Base-by-base conservation (phyloP, 805 yeast genomes). In the Myxozyma monticola region DNA sequence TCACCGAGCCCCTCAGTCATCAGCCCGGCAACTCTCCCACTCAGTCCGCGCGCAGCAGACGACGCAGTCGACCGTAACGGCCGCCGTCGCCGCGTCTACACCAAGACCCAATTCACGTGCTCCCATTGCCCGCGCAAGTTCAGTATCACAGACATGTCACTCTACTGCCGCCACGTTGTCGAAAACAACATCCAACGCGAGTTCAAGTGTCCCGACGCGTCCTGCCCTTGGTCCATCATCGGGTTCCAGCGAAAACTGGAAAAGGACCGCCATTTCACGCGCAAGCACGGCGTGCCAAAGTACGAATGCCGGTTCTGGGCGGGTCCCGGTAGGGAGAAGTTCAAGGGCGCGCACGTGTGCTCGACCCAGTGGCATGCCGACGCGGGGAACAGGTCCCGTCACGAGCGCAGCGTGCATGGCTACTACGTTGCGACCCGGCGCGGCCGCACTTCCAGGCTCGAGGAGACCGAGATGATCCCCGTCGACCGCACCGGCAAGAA, bases 281-380 rank as follows among this genome's bases (percentile, higher is more conserved):
- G 65, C 35, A 61, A 62, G 42, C 65, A 62, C 42, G 65, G 65
- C 6, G 54, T 52, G 18, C 65, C 65, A n/a, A 34, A 49, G 42
- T 62, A 60, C 41, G 64, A 62, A 39, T 62, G 65, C 45, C 53
- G 65, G 17, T 62, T 56, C 51, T 62, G 65, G 65, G 52, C 60
- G 18, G 54, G 50, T 3, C 54, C 47, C 14, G 59, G 55, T 22
- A 45, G 45, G 20, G 65, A 62, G 31, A 60, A 60, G 45, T 60
- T 53, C 41, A 49, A 57, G 6, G 65, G 65, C 6, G 42, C 60
- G 31, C 46, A 57, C 6, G 54, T 53, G 3, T 62, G 65, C 47
- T 57, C 61, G 8, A 62, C 65, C 4, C 55, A 56, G 34, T 62
- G 65, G 65, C 65, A 62, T 34, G 65, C 64, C 10, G 65, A 62